These are phyloP conservation scores for Populus alba DNA, from an alignment of 345 rosid species.

Conservation along the genomic window DNA sequence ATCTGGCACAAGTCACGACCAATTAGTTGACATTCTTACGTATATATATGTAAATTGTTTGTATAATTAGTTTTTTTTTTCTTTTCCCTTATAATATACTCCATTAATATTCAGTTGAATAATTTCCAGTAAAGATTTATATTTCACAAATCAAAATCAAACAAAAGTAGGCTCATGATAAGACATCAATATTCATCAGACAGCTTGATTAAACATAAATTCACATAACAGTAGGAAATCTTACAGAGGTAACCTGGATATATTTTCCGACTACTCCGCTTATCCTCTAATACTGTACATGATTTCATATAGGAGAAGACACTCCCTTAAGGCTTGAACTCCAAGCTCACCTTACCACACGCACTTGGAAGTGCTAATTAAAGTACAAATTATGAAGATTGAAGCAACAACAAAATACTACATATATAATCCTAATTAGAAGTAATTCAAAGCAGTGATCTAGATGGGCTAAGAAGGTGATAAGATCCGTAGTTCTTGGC, in stretches of 20 bases:
- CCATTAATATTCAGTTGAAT: neutral
- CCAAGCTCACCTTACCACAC: neutral
- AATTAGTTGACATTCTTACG: neutral
- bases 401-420: neutral
- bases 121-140: neutral
- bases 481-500: conserved; percentile 26
- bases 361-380: neutral
- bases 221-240: neutral
- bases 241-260: neutral
- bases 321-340: neutral
- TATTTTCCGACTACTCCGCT: neutral
- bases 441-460: conserved; percentile 33
- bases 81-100: too few relatives aligned
- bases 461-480: conserved; percentile 36
- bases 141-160: neutral
- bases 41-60: neutral
- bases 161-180: neutral
- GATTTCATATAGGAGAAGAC: neutral
- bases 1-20: neutral
- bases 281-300: neutral
- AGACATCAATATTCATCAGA: neutral
- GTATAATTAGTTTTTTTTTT: too few relatives aligned
- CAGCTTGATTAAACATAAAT: neutral
- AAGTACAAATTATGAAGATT: neutral
- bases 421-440: neutral